These are phyloP conservation scores for Fusarium sp. DNA, from an alignment of 2,329 filamentous ascomycete species.

Conservation along the genomic window DNA sequence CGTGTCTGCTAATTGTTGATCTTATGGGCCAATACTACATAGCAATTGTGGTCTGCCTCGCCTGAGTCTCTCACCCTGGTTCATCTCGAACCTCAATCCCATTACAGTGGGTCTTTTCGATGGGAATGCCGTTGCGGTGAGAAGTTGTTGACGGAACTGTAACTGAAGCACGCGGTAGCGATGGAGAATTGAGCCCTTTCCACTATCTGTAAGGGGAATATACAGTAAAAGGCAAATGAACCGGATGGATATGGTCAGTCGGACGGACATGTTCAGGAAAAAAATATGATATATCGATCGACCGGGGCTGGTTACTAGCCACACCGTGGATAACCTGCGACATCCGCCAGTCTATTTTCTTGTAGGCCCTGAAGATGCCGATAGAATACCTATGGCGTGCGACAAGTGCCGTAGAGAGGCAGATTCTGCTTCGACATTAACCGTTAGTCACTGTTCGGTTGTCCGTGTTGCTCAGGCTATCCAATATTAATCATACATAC, in stretches of 20 bases:
- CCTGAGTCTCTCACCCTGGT: slow-evolving; percentile 32
- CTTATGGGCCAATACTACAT: slow-evolving; percentile 7
- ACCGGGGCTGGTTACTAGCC: slow-evolving; percentile 17
- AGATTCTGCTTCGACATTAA: neutral
- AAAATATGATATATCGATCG: slow-evolving; percentile 26
- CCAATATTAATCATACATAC: neutral
- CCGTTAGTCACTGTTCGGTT: neutral
- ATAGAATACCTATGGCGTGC: slow-evolving; percentile 6
- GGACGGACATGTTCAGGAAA: neutral
- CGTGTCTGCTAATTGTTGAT: slow-evolving; percentile 8
- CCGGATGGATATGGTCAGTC: neutral
- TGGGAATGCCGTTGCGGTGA: slow-evolving; percentile 19
- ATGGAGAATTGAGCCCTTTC: neutral
- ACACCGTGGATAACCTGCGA: slow-evolving; percentile 7
- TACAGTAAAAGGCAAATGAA: slow-evolving; percentile 16
- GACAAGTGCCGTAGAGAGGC: neutral
- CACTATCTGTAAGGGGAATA: slow-evolving; percentile 13
- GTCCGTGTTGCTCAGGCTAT: neutral
- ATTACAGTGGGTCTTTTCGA: slow-evolving; percentile 26
- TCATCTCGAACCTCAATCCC: slow-evolving; percentile 17
- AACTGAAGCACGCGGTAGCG: neutral
- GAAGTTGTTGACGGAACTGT: neutral
- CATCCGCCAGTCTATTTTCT: slow-evolving; percentile 1
- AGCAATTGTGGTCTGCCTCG: slow-evolving; percentile 21
- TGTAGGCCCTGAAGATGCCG: slow-evolving; percentile 14